Evolutionary conservation across 306 rosid genomes (phyloP).

Genomic region (Mimosa bimucronata): DNA sequence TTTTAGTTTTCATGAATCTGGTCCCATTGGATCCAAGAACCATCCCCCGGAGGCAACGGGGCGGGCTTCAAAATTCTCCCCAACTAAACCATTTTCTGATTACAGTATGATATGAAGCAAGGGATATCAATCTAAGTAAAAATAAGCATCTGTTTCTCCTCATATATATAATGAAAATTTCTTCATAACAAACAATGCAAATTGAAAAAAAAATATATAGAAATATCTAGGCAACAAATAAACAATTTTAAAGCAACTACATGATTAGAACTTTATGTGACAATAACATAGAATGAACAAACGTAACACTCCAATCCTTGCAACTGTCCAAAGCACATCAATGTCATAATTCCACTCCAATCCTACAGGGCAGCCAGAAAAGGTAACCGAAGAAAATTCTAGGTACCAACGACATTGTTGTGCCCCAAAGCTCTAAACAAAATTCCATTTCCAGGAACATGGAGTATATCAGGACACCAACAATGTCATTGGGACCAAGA

Average conservation of each 20-base stretch:
- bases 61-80: not conserved
- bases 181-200: not conserved
- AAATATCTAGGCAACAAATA: not conserved
- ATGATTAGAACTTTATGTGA: not conserved
- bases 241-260: not conserved
- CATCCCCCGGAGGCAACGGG: too few species aligned
- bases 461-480: not conserved
- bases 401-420: slow-evolving; percentile 1
- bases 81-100: not conserved
- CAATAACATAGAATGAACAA: not conserved
- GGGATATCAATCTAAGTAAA: not conserved
- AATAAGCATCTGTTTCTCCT: not conserved
- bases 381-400: not conserved
- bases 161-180: not conserved
- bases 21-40: too few species aligned
- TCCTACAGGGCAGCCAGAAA: not conserved
- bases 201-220: not conserved
- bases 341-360: not conserved
- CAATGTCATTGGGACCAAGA: slow-evolving; percentile 10
- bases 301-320: not conserved
- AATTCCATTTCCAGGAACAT: not conserved
- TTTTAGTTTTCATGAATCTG: too few species aligned
- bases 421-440: not conserved
- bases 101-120: slow-evolving; percentile 10
- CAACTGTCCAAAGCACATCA: not conserved